These are phyloP conservation scores for Calonectria hongkongensis DNA, from an alignment of 2,329 filamentous ascomycete species.

Conservation along the genomic window DNA sequence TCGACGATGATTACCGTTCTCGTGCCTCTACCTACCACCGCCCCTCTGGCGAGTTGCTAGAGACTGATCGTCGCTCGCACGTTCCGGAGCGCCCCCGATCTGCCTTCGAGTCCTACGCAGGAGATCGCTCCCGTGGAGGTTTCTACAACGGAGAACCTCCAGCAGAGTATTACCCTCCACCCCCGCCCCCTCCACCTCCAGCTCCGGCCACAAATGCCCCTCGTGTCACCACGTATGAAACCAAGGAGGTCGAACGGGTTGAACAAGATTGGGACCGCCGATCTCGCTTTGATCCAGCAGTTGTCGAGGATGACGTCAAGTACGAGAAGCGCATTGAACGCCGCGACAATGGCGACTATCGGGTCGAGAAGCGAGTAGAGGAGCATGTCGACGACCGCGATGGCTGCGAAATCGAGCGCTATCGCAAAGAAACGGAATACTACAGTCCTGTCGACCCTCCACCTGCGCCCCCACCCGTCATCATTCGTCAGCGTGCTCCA, in stretches of 20 bases:
- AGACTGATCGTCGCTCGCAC: slow-evolving; percentile 66
- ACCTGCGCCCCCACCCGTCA: slow-evolving; percentile 67
- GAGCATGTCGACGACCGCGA: slow-evolving; percentile 68
- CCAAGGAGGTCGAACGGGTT: slow-evolving; percentile 59
- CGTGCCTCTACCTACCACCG: slow-evolving; percentile 64
- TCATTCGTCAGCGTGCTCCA: slow-evolving; percentile 73
- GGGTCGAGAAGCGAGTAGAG: slow-evolving; percentile 72
- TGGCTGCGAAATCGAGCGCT: slow-evolving; percentile 73
- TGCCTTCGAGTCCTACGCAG: slow-evolving; percentile 65
- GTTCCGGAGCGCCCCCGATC: slow-evolving; percentile 71
- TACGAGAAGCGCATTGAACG: slow-evolving; percentile 73
- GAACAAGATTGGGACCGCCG: slow-evolving; percentile 68
- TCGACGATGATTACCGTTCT: slow-evolving; percentile 68
- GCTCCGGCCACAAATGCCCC: slow-evolving; percentile 54
- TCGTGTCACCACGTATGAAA: slow-evolving; percentile 62
- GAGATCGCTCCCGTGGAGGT: slow-evolving; percentile 61
- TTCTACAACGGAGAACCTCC: slow-evolving; percentile 64
- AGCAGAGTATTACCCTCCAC: slow-evolving; percentile 50
- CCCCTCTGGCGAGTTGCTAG: slow-evolving; percentile 63
- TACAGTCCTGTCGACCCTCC: slow-evolving; percentile 71
- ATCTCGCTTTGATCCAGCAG: slow-evolving; percentile 62
- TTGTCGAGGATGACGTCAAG: slow-evolving; percentile 69
- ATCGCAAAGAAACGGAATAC: slow-evolving; percentile 78
- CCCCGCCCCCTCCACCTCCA: slow-evolving; percentile 50
- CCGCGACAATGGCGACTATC: slow-evolving; percentile 63